phyloP scores from a whole-genome alignment of 202 grass and related monocot species.

The Hordeum pubiflorum region DNA sequence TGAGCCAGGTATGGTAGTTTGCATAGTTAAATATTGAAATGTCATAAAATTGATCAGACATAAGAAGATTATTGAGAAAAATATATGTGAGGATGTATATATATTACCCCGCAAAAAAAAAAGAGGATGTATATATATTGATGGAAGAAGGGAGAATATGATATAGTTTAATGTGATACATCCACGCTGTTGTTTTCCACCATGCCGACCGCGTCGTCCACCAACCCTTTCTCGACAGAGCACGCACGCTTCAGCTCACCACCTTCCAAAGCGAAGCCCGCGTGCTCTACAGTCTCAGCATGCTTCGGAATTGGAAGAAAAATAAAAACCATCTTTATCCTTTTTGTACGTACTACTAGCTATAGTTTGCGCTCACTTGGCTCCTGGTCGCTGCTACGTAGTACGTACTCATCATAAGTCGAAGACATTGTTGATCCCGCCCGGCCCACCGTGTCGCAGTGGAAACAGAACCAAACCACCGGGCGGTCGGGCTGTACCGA shows the following conservation, averaged over 20 bases:
- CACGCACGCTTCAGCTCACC: neutral
- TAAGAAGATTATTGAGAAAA: too few relatives aligned
- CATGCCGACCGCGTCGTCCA: neutral
- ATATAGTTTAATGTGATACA: neutral
- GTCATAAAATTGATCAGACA: too few relatives aligned
- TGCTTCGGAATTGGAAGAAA: neutral
- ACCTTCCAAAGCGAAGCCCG: neutral
- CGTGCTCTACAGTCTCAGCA: neutral
- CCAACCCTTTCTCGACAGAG: neutral
- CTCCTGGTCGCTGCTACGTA: neutral
- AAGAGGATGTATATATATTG: too few relatives aligned
- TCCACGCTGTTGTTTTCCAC: neutral
- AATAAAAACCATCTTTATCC: neutral
- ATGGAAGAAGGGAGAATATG: too few relatives aligned
- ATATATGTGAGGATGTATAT: too few relatives aligned
- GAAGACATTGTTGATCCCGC: neutral
- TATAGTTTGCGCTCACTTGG: neutral
- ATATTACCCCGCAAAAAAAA: too few relatives aligned
- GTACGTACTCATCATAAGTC: too few relatives aligned
- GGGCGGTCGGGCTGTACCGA: neutral
- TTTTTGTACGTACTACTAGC: neutral
- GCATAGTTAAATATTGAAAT: too few relatives aligned
- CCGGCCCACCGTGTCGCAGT: neutral
- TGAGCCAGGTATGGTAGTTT: too few relatives aligned
- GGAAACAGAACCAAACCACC: neutral